Evolutionary conservation across 2,329 filamentous ascomycete genomes (phyloP).

Genomic region (Ceratocystis colombiana): DNA sequence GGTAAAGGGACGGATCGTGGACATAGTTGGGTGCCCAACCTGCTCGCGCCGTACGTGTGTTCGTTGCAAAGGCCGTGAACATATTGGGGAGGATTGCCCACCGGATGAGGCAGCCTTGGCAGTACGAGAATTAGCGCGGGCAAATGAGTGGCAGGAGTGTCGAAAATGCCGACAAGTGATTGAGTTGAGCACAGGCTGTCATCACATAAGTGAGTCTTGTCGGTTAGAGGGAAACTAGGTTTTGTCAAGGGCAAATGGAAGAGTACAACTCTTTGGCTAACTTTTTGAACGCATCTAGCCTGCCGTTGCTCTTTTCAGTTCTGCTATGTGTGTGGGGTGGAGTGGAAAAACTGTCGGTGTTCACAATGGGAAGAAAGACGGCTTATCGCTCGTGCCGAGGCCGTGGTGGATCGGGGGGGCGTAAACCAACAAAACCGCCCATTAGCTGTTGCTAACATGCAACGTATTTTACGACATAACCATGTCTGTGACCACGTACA

Average conservation of each 20-base stretch:
- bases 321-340: slow-evolving; percentile 40
- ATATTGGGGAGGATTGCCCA: slow-evolving; percentile 40
- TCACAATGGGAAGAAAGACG: slow-evolving; percentile 33
- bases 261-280: slow-evolving; percentile 11
- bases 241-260: not conserved
- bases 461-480: slow-evolving; percentile 30
- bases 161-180: slow-evolving; percentile 38
- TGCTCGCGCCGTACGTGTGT: slow-evolving; percentile 42
- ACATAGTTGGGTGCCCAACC: slow-evolving; percentile 24
- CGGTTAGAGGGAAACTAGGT: not conserved
- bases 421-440: not conserved
- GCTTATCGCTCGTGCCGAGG: slow-evolving; percentile 14
- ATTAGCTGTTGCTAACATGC: slow-evolving; percentile 29
- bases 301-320: slow-evolving; percentile 42
- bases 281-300: slow-evolving; percentile 29
- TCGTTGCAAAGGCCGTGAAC: slow-evolving; percentile 40
- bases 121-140: slow-evolving; percentile 35
- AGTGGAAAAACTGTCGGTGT: slow-evolving; percentile 37
- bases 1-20: not conserved
- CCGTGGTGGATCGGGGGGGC: not conserved
- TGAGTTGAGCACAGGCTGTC: slow-evolving; percentile 42
- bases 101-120: slow-evolving; percentile 35
- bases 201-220: slow-evolving; percentile 46
- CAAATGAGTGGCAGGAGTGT: slow-evolving; percentile 45
- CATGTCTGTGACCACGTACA: slow-evolving; percentile 34